A percentile compares a stretch with the other conserved stretches of the same genome.
phyloP scores from a whole-genome alignment of 2,329 filamentous ascomycete species.

The Ascochyta rabiei region DNA sequence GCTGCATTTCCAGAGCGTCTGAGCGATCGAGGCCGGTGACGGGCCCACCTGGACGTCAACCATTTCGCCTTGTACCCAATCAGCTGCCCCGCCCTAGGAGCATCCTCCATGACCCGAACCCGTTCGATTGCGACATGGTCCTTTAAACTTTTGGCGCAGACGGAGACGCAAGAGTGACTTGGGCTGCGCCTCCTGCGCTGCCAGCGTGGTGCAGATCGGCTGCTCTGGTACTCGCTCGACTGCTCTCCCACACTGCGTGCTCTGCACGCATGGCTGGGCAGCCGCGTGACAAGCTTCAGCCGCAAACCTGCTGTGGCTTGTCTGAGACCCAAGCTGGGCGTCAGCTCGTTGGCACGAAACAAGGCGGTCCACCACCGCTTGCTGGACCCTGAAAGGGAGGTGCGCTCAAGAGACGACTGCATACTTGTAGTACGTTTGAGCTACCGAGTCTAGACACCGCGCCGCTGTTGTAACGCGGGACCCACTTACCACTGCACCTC shows the following conservation, averaged over 20 bases:
- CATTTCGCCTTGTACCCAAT: slow-evolving; percentile 2
- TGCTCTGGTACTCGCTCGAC: neutral
- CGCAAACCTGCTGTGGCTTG: slow-evolving; percentile 15
- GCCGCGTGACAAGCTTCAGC: slow-evolving; percentile 4
- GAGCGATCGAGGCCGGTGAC: neutral
- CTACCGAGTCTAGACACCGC: neutral
- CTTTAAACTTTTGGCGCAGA: neutral
- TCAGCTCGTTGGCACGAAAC: slow-evolving; percentile 6
- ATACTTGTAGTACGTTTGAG: neutral
- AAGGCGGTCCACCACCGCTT: neutral
- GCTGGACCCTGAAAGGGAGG: slow-evolving; percentile 12
- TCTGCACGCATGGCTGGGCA: slow-evolving; percentile 2
- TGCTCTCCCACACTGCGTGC: neutral
- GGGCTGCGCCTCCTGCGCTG: neutral
- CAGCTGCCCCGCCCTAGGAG: slow-evolving; percentile 6
- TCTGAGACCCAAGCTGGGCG: slow-evolving; percentile 14
- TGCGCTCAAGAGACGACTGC: neutral
- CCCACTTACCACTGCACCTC: neutral
- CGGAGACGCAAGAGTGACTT: slow-evolving; percentile 4
- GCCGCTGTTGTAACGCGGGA: neutral
- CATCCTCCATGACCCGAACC: neutral
- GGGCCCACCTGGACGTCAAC: slow-evolving; percentile 6
- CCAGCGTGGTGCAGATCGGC: neutral
- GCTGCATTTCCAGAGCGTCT: slow-evolving; percentile 6
- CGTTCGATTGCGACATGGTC: slow-evolving; percentile 17